Evolutionary conservation across 2,329 filamentous ascomycete species (phyloP).

Genomic region (Ophiosphaerella korrae): DNA sequence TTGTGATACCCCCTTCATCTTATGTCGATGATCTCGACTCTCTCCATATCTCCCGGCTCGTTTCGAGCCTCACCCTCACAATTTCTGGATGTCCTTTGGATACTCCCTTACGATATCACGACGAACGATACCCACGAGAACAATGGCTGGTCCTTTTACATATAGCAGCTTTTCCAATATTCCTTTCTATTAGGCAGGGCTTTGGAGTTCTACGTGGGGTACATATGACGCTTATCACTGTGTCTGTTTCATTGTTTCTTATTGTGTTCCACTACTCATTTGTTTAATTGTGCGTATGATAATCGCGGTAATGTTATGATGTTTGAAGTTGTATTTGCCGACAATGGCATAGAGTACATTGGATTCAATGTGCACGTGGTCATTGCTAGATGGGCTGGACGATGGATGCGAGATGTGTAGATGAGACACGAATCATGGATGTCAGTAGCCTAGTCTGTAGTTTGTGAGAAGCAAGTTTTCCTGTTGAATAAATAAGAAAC

Average conservation of each 20-base stretch:
- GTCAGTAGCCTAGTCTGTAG: neutral
- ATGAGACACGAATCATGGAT: constrained; percentile 9
- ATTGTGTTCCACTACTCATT: neutral
- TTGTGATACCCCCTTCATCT: constrained; percentile 22
- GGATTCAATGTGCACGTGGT: neutral
- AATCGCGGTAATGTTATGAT: constrained; percentile 21
- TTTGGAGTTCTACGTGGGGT: constrained; percentile 21
- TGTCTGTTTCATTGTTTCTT: constrained; percentile 8
- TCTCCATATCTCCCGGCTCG: constrained; percentile 14
- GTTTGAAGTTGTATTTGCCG: neutral
- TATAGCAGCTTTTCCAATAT: constrained; percentile 28
- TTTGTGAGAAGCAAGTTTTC: neutral
- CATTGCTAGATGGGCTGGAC: constrained; percentile 17
- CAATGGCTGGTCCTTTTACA: constrained; percentile 32
- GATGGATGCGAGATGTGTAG: constrained; percentile 3
- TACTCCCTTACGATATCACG: constrained; percentile 41
- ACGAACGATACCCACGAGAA: constrained; percentile 46
- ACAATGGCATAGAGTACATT: too few species aligned
- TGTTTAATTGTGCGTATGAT: constrained; percentile 9
- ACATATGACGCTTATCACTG: constrained; percentile 17
- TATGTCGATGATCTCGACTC: constrained; percentile 10
- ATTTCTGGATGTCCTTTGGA: constrained; percentile 24
- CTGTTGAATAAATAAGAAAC: too few species aligned
- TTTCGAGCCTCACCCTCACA: constrained; percentile 14
- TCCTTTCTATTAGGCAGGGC: constrained; percentile 21